These are phyloP conservation scores for Aegle marmelos DNA, from an alignment of 345 rosid species.

Conservation along the genomic window DNA sequence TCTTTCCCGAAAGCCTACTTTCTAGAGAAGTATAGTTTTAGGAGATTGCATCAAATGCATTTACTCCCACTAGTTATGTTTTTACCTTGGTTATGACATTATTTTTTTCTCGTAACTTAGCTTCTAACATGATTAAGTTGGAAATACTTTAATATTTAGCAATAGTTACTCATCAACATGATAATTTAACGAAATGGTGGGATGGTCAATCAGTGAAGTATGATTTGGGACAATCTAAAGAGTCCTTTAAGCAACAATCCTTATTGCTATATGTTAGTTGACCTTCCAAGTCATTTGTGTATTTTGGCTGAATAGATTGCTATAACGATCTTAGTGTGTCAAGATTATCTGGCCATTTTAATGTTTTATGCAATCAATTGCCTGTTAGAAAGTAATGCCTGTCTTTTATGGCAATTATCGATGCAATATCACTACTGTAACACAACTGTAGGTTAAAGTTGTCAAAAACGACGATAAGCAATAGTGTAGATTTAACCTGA, in stretches of 20 bases:
- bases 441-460: slow-evolving; percentile 5
- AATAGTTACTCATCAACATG: neutral
- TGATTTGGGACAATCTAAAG: neutral
- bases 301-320: neutral
- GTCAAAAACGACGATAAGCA: neutral
- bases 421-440: neutral
- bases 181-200: neutral
- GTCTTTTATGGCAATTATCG: neutral
- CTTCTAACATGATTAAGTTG: neutral
- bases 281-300: neutral
- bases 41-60: neutral
- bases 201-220: neutral
- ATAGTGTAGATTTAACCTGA: slow-evolving; percentile 13
- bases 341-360: neutral
- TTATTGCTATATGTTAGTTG: neutral
- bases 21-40: neutral
- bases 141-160: neutral
- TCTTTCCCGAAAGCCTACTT: neutral
- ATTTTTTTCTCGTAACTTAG: neutral
- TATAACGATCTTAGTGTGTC: neutral
- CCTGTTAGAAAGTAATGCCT: neutral
- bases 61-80: neutral
- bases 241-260: neutral
- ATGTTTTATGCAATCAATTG: neutral
- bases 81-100: neutral